phyloP scores from a whole-genome alignment of 176 grass and related monocot species.

The Triticum timopheevii region DNA sequence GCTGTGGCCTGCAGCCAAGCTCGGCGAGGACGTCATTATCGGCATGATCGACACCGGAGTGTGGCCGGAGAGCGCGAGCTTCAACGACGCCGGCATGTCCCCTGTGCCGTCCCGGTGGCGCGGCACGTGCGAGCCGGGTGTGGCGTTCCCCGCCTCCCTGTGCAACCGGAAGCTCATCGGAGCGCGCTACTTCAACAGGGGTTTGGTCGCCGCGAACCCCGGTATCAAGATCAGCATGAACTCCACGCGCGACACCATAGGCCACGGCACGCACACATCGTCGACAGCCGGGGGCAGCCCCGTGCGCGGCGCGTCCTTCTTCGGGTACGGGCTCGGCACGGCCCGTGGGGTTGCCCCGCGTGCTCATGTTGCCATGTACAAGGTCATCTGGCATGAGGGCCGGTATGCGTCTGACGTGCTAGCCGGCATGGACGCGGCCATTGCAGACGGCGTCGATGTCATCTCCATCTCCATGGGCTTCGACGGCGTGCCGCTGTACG shows the following conservation, averaged over 20 bases:
- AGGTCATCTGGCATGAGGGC: slow-evolving; percentile 47
- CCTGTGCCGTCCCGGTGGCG: slow-evolving; percentile 46
- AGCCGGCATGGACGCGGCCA: slow-evolving; percentile 58
- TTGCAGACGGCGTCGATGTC: slow-evolving; percentile 60
- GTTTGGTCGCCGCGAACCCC: slow-evolving; percentile 40
- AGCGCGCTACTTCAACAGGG: slow-evolving; percentile 62
- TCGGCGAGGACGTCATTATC: slow-evolving; percentile 55
- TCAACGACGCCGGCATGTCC: slow-evolving; percentile 28
- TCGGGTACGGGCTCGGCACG: slow-evolving; percentile 53
- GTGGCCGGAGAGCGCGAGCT: slow-evolving; percentile 61
- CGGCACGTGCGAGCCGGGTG: slow-evolving; percentile 46
- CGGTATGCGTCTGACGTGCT: slow-evolving; percentile 54
- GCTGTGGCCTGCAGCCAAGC: slow-evolving; percentile 40
- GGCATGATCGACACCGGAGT: slow-evolving; percentile 52
- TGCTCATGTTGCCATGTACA: slow-evolving; percentile 74
- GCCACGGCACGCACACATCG: slow-evolving; percentile 77
- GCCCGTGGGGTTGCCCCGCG: slow-evolving; percentile 53
- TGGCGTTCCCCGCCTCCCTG: slow-evolving; percentile 31
- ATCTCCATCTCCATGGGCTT: slow-evolving; percentile 67
- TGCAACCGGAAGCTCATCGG: slow-evolving; percentile 91
- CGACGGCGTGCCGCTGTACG: slow-evolving; percentile 40
- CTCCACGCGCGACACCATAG: slow-evolving; percentile 57
- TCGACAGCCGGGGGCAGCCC: slow-evolving; percentile 57
- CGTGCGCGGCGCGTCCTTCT: slow-evolving; percentile 52
- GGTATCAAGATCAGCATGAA: slow-evolving; percentile 41